Conservation (phyloP, 2,329 filamentous ascomycete genomes). For the Talaromyces islandicus region DNA sequence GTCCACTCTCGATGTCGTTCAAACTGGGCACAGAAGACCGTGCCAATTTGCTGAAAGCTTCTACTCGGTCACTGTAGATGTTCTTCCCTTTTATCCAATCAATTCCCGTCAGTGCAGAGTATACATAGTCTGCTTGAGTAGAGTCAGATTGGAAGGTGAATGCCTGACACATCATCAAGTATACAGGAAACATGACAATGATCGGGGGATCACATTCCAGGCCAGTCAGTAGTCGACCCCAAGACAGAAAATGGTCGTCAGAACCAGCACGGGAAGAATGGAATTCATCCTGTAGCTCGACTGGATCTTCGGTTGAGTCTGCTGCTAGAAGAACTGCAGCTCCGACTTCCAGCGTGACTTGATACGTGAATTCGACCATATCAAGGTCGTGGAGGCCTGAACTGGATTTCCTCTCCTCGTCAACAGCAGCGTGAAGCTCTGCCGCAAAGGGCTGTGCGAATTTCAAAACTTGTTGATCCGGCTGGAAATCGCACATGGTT, state of each 20-base stretch:
- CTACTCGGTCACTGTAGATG: background rate
- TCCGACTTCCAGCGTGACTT: background rate
- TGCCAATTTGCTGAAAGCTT: background rate
- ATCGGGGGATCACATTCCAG: constrained; percentile 1
- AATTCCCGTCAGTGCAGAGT: background rate
- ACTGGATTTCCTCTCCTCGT: background rate
- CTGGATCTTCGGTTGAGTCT: background rate
- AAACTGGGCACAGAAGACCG: background rate
- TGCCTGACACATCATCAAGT: constrained; percentile 1
- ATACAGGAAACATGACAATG: background rate
- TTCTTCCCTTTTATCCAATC: background rate
- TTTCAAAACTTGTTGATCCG: background rate
- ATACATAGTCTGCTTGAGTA: background rate
- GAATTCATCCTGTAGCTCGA: background rate
- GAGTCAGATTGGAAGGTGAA: background rate
- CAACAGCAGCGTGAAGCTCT: background rate
- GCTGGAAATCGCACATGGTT: background rate
- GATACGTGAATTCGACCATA: background rate
- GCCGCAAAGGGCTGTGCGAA: background rate
- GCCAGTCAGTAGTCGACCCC: background rate
- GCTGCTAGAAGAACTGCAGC: background rate
- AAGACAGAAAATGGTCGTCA: background rate
- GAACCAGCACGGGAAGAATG: background rate
- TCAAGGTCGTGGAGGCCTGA: background rate
- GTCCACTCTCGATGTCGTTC: background rate